Base-by-base conservation (phyloP, 2,329 filamentous ascomycete genomes). In the Lasiodiplodia sp. region DNA sequence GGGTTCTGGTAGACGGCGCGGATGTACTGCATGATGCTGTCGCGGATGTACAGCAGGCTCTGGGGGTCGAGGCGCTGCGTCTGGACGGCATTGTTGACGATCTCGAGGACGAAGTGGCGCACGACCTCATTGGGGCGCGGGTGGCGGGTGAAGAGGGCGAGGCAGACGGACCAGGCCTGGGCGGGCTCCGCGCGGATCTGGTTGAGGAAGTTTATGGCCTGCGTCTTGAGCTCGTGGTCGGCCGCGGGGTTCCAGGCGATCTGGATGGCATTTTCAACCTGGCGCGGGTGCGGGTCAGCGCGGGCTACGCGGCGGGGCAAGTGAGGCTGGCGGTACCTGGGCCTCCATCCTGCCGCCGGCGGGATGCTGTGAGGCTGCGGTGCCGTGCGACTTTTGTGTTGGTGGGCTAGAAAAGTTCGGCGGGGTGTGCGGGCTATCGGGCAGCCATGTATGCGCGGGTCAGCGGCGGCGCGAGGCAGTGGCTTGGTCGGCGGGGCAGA, bases 231-330 rank as follows among this genome's bases (percentile, higher is more conserved):
- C 67, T 77, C 75, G 72, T 80, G 89, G 80, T 94, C 89, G 75
- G 93, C 91, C 75, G 87, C 83, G 69, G 93, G 92, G 81, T 95
- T 91, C 84, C 90, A 96, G 81, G 93, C 93, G 83, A 98, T 96
- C 81, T 96, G 89, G 83, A 98, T 96, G 81, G 96, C 96, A 84
- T 93, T 95, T 83, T 96, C 92, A 81, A 97, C 90, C 93, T 97
- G 69, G 53, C 8, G 23, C 23, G 51, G 23, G 3, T 53, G 31
- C 16, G 21, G 40, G 57, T 65, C 40, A 69, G 67, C 67, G 60
- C 37, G 37, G 53, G 49, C 52, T 28, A 28, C 34, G 25, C 38
- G 57, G 51, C 53, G 60, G 44, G 23, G 67, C 40, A 58, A 21
- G 28, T 53, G 66, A 12, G 40, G 62, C 28, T 51, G 14, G 52